Percentiles rank a stretch among this genome's conserved stretches.
These are phyloP conservation scores for Emmonsiellopsis sp. DNA, from an alignment of 2,329 filamentous ascomycete species.

Conservation along the genomic window DNA sequence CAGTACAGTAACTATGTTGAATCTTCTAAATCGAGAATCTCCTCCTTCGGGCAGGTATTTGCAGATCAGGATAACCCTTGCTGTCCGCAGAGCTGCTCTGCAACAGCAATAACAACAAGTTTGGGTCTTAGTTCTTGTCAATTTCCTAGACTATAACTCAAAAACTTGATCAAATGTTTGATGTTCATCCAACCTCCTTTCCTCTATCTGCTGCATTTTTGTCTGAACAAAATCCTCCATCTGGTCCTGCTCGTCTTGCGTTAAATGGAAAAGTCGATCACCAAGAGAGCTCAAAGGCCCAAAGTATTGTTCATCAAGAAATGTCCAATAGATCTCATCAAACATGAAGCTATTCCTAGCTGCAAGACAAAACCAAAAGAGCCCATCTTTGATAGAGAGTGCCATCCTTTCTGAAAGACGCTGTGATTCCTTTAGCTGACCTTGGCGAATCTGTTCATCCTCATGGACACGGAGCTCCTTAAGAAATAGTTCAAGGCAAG, in stretches of 20 bases:
- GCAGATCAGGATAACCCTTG: too few species aligned
- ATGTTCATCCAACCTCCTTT: constrained; percentile 2
- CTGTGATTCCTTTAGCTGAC: constrained; percentile 9
- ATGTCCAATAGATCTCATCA: constrained; percentile 12
- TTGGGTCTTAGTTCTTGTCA: background rate
- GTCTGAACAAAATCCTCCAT: constrained; percentile 3
- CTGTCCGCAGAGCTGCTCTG: too few species aligned
- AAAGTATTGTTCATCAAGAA: constrained; percentile 5
- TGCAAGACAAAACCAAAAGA: constrained; percentile 20
- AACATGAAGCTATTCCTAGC: constrained; percentile 20
- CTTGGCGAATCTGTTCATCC: constrained; percentile 7
- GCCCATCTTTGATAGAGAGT: constrained; percentile 15
- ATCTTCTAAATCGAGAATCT: too few species aligned
- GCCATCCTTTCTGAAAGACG: constrained; percentile 18
- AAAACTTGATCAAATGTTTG: constrained; percentile 5
- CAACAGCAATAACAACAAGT: too few species aligned
- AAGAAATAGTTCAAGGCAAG: constrained; percentile 18
- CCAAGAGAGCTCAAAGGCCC: constrained; percentile 2
- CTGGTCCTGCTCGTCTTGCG: constrained; percentile 1
- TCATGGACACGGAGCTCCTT: constrained; percentile 15
- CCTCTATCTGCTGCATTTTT: constrained; percentile 2
- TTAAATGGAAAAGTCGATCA: constrained; percentile 1
- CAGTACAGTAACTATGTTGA: too few species aligned
- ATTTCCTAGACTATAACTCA: constrained; percentile 3
- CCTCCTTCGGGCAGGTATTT: too few species aligned